A percentile compares a stretch with the other conserved stretches of the same genome.
Conservation (phyloP, 805 yeast genomes). For the Saccharomyces mikatae region DNA sequence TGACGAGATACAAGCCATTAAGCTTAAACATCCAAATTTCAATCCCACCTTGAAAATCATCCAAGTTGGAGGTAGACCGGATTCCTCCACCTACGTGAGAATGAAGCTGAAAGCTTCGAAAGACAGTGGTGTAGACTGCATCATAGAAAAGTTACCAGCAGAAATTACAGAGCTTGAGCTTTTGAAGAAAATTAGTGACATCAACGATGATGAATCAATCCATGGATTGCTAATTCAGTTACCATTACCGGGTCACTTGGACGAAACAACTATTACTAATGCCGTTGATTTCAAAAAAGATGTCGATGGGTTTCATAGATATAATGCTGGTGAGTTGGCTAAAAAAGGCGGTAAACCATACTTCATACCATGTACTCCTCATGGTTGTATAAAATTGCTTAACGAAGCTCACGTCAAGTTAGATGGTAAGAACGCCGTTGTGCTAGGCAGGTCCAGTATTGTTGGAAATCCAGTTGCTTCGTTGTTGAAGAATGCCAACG, state of each 20-base stretch:
- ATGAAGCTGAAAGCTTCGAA: slow-evolving; percentile 74
- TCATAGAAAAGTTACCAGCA: slow-evolving; percentile 51
- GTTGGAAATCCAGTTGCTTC: slow-evolving; percentile 78
- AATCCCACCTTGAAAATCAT: slow-evolving; percentile 60
- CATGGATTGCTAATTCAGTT: slow-evolving; percentile 72
- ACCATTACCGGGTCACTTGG: slow-evolving; percentile 65
- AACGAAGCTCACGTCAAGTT: slow-evolving; percentile 47
- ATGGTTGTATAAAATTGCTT: slow-evolving; percentile 64
- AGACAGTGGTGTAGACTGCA: slow-evolving; percentile 59
- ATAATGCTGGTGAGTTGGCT: slow-evolving; percentile 67
- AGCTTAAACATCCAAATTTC: slow-evolving; percentile 41
- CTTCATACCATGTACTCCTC: slow-evolving; percentile 78
- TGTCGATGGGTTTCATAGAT: slow-evolving; percentile 78
- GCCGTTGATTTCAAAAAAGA: slow-evolving; percentile 62
- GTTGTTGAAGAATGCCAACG: slow-evolving; percentile 59
- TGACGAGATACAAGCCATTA: slow-evolving; percentile 29
- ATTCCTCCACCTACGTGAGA: slow-evolving; percentile 71
- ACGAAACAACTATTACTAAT: slow-evolving; percentile 59
- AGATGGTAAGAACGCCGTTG: slow-evolving; percentile 69
- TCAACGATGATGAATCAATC: slow-evolving; percentile 52
- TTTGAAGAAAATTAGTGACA: slow-evolving; percentile 42
- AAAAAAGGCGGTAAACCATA: slow-evolving; percentile 64
- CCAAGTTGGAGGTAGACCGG: slow-evolving; percentile 73
- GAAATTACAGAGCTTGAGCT: slow-evolving; percentile 48
- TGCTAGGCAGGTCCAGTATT: slow-evolving; percentile 76